Evolutionary conservation across 2,329 filamentous ascomycete genomes (phyloP), one percentile per base, ranked within the genome.

Genomic region (Phialocephala subalpina): DNA sequence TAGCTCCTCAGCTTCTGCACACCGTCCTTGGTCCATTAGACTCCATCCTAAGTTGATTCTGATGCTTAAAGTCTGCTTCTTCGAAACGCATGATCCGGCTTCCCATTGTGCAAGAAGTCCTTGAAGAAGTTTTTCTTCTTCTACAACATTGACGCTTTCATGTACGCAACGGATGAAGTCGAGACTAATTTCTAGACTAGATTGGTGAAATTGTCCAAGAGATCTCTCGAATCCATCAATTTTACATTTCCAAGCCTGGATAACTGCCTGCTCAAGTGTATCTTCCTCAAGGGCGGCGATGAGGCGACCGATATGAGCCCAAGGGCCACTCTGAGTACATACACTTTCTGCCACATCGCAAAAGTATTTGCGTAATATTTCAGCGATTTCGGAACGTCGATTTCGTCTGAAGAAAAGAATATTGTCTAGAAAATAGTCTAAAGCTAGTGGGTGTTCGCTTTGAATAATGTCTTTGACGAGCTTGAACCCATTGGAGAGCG

Each of bases 31-130:
- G 65, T 29, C 60, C 38, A 61, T 67, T 49, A 69, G 40, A 67
- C 68, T 72, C 62, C 66, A 56, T 57, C 62, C 67, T 20, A 72
- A 56, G 49, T 68, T 66, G 42, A 68, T 63, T 59, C 70, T 66
- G 29, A 69, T 57, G 1, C 1, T 9, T 1, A 20, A 36, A 9
- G 20, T 63, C 45, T 57, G 27, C 36, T 18, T 11, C 1, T 2
- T 40, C 11, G 45, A 18, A 27, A 25, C 6, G 58, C 33, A 40
- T 52, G 60, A 52, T 45, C 55, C 60, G 22, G 29, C 42, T 63
- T 55, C 62, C 16, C 45, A 63, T 63, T 58, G 59, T 56, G 22
- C 35, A 56, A 67, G 65, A 58, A 69, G 62, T 60, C 38, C 59
- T 65, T 65, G 65, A 67, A 69, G 65, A 60, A 55, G 63, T 52